Evolutionary conservation across 345 rosid species (phyloP).

Genomic region (Linum lewisii): DNA sequence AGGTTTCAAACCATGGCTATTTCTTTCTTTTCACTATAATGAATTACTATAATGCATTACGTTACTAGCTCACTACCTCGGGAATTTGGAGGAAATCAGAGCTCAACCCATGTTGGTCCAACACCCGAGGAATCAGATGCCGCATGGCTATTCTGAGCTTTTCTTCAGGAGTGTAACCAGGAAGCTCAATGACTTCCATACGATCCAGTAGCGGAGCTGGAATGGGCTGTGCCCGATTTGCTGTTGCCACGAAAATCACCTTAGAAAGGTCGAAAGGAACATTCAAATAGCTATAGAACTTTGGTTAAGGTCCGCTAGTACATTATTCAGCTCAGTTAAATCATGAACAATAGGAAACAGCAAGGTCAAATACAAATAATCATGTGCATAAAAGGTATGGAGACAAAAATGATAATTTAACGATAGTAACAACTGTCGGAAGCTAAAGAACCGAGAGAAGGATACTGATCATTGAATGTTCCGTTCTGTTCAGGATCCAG

Average conservation of each 20-base stretch:
- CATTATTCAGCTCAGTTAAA: not conserved
- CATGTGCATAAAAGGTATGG: no score
- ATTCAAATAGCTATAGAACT: conserved; percentile 66
- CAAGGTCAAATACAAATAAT: no score
- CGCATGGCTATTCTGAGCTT: conserved; percentile 87
- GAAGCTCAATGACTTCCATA: conserved; percentile 96
- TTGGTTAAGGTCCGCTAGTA: conserved; percentile 37
- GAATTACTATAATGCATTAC: not conserved
- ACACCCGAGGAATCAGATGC: conserved; percentile 90
- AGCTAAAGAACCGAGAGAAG: conserved; percentile 21
- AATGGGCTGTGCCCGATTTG: conserved; percentile 86
- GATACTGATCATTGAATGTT: conserved; percentile 96
- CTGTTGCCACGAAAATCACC: conserved; percentile 93
- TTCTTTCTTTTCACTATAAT: no score
- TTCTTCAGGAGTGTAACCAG: conserved; percentile 96
- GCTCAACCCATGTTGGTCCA: conserved; percentile 87
- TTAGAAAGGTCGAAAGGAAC: conserved; percentile 96
- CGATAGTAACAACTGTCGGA: no score
- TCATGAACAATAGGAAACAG: not conserved
- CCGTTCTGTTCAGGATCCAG: conserved; percentile 97
- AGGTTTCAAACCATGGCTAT: no score
- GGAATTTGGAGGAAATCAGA: conserved; percentile 90
- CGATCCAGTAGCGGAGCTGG: conserved; percentile 94
- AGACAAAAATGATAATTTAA: no score
- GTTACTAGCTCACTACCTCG: conserved; percentile 47